Evolutionary conservation across 805 yeast species (phyloP).

Genomic region (Starmerella geochares): DNA sequence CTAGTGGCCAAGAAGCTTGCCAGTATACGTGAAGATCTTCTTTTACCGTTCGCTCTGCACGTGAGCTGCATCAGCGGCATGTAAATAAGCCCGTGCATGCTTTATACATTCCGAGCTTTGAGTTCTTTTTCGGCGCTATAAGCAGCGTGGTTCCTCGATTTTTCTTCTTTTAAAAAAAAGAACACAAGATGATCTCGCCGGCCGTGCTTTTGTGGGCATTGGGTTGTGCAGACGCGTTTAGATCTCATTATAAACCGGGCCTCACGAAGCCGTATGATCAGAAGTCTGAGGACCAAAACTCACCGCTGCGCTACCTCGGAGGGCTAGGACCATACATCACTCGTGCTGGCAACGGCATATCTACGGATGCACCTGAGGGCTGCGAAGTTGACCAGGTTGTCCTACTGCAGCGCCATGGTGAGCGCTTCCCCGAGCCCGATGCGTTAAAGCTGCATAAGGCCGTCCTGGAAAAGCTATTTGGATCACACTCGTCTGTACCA

Average conservation of each 20-base stretch:
- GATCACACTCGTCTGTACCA: conserved; percentile 3
- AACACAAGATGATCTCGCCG: background rate
- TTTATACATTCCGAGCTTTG: background rate
- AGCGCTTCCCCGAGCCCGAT: conserved; percentile 36
- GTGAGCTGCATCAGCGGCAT: background rate
- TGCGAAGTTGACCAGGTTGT: conserved; percentile 44
- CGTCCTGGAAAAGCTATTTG: conserved; percentile 20
- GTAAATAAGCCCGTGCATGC: background rate
- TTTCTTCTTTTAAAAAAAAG: background rate
- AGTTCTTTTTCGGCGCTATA: too few species aligned
- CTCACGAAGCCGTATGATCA: conserved; percentile 21
- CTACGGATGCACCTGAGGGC: conserved; percentile 38
- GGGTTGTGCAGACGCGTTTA: background rate
- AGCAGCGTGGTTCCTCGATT: too few species aligned
- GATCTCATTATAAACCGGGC: background rate
- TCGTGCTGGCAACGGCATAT: conserved; percentile 41
- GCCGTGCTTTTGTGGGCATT: background rate
- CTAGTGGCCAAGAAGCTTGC: too few species aligned
- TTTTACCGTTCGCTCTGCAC: background rate
- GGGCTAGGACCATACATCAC: conserved; percentile 44
- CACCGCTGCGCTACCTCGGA: conserved; percentile 38
- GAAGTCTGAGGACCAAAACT: conserved; percentile 36
- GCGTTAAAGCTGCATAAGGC: conserved; percentile 21
- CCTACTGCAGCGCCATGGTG: conserved; percentile 45
- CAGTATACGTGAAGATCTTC: too few species aligned